Percentiles rank a stretch among this genome's conserved stretches.
Evolutionary conservation across 768 basidiomycete genomes (phyloP).

Genomic region (Pisolithus orientalis): DNA sequence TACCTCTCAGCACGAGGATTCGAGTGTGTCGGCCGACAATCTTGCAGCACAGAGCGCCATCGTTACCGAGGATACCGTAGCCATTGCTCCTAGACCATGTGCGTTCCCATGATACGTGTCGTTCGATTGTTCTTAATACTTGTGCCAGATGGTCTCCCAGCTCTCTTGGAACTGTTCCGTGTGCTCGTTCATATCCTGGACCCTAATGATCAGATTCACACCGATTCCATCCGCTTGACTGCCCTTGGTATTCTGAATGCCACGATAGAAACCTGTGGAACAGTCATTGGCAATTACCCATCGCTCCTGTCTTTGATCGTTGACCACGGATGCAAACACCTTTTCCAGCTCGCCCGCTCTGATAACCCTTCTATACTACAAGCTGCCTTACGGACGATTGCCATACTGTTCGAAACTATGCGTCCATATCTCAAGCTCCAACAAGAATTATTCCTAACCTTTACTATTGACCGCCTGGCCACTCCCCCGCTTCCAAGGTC

Average conservation of each 20-base stretch:
- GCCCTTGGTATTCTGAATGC: slow-evolving; percentile 84
- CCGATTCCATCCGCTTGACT: slow-evolving; percentile 89
- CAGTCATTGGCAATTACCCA: slow-evolving; percentile 67
- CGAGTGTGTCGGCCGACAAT: neutral
- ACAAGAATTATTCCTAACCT: slow-evolving; percentile 91
- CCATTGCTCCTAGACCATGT: slow-evolving; percentile 18
- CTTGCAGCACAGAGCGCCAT: neutral
- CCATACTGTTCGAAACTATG: slow-evolving; percentile 86
- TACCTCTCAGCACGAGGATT: neutral
- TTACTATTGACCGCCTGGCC: slow-evolving; percentile 86
- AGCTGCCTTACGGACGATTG: slow-evolving; percentile 74
- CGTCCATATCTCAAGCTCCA: slow-evolving; percentile 84
- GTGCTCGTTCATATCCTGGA: slow-evolving; percentile 94
- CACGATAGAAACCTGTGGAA: slow-evolving; percentile 81
- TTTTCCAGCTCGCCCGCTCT: slow-evolving; percentile 94
- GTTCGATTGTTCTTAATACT: neutral
- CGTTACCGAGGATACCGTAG: neutral
- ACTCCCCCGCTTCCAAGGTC: slow-evolving; percentile 37
- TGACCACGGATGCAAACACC: slow-evolving; percentile 91
- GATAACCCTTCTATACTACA: slow-evolving; percentile 79
- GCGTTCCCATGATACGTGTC: slow-evolving; percentile 1
- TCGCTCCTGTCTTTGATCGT: slow-evolving; percentile 72
- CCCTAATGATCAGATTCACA: slow-evolving; percentile 91
- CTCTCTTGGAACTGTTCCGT: slow-evolving; percentile 85
- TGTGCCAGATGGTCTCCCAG: slow-evolving; percentile 75